These are phyloP conservation scores for Litchi chinensis DNA, from an alignment of 345 rosid species.

Conservation along the genomic window DNA sequence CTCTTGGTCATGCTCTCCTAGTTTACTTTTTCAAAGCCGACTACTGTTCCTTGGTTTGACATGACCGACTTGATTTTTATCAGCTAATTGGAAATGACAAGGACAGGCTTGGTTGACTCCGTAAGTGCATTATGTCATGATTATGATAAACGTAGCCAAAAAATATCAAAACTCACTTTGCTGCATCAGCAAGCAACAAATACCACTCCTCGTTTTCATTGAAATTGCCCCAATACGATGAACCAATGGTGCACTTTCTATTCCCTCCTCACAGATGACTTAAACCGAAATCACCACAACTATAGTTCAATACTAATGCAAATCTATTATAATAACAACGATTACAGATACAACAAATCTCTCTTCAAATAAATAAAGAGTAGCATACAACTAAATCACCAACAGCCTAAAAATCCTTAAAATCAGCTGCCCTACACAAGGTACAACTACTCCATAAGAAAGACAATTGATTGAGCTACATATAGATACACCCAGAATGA, in stretches of 20 bases:
- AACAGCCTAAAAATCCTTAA: constrained; percentile 27
- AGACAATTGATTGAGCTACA: constrained; percentile 2
- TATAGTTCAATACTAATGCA: constrained; percentile 15
- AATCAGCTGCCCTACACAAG: constrained; percentile 30
- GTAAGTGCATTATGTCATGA: no score
- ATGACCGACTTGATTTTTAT: no score
- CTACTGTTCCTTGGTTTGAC: no score
- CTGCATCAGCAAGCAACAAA: background rate
- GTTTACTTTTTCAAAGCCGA: no score
- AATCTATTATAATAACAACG: constrained; percentile 24
- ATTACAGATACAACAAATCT: constrained; percentile 32
- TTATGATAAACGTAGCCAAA: no score
- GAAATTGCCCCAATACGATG: no score
- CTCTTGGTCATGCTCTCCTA: no score
- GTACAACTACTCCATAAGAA: constrained; percentile 28
- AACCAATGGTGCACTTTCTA: background rate
- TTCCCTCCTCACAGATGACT: background rate
- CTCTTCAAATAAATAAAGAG: constrained; percentile 23
- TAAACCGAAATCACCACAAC: background rate
- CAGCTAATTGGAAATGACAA: no score
- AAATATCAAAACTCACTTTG: background rate
- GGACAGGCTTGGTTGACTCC: no score
- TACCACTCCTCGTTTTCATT: no score
- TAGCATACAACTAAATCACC: constrained; percentile 34
- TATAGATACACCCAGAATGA: constrained; percentile 1